These are phyloP conservation scores for Beauveria brongniartii DNA, from an alignment of 2,329 filamentous ascomycete genomes.

Conservation along the genomic window DNA sequence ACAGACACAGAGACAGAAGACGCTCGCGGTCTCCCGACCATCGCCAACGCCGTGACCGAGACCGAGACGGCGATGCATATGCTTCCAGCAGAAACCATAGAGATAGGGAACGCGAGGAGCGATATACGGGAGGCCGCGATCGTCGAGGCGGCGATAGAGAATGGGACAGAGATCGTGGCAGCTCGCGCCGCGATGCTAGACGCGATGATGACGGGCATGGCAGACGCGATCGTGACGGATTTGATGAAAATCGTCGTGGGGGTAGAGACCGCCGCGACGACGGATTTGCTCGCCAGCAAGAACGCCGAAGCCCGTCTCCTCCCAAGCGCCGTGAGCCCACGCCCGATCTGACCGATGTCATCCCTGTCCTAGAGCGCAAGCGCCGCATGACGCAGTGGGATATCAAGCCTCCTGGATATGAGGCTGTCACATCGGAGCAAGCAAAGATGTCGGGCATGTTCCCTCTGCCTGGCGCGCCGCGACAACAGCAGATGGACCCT, in stretches of 20 bases:
- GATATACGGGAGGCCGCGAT: constrained; percentile 63
- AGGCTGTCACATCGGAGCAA: constrained; percentile 96
- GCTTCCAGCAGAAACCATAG: constrained; percentile 88
- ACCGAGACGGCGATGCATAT: constrained; percentile 86
- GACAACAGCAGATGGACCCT: constrained; percentile 92
- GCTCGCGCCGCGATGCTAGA: constrained; percentile 50
- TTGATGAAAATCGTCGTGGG: constrained; percentile 42
- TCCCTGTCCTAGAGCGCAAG: constrained; percentile 77
- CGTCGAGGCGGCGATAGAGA: constrained; percentile 62
- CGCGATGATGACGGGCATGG: constrained; percentile 53
- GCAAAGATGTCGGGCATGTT: constrained; percentile 99
- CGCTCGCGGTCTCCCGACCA: constrained; percentile 83
- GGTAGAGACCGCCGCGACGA: constrained; percentile 34
- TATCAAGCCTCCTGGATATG: constrained; percentile 96
- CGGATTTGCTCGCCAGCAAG: constrained; percentile 36
- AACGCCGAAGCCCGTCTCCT: constrained; percentile 68
- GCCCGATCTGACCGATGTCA: constrained; percentile 81
- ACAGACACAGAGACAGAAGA: constrained; percentile 43
- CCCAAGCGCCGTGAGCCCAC: constrained; percentile 93
- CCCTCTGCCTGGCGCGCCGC: constrained; percentile 86
- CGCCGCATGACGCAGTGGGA: constrained; percentile 97
- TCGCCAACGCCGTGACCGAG: constrained; percentile 59
- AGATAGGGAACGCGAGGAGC: constrained; percentile 87
- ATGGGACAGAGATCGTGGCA: constrained; percentile 64
- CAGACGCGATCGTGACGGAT: constrained; percentile 50